Percentiles rank a stretch among this genome's conserved stretches.
These are phyloP conservation scores for Cytidiella melzeri DNA, from an alignment of 768 basidiomycete genomes.

Conservation along the genomic window DNA sequence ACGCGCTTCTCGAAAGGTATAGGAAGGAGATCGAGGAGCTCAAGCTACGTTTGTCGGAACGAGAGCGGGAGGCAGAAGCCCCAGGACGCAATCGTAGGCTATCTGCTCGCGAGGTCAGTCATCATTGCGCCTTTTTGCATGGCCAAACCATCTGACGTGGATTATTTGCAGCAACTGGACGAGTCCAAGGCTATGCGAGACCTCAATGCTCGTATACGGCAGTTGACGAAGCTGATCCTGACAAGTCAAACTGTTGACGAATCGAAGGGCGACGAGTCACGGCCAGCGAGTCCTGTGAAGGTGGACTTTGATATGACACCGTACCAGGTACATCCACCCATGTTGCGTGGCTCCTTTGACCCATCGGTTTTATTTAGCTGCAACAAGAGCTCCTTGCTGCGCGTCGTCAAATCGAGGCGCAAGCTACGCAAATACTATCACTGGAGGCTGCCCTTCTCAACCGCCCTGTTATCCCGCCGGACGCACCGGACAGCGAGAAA, in stretches of 20 bases:
- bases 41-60: conserved; percentile 62
- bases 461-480: conserved; percentile 58
- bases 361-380: conserved; percentile 38
- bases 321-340: conserved; percentile 58
- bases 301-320: conserved; percentile 88
- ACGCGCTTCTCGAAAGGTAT: conserved; percentile 90
- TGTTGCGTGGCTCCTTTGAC: background rate
- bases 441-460: conserved; percentile 73
- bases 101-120: conserved; percentile 40
- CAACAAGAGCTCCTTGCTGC: conserved; percentile 85
- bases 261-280: conserved; percentile 57
- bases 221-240: conserved; percentile 77
- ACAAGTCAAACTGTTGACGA: conserved; percentile 83
- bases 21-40: conserved; percentile 92
- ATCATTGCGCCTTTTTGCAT: background rate
- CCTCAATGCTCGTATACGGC: conserved; percentile 71
- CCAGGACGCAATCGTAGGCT: conserved; percentile 35
- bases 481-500: conserved; percentile 67
- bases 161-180: conserved; percentile 58
- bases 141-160: background rate
- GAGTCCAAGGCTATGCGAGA: conserved; percentile 83
- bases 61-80: conserved; percentile 65
- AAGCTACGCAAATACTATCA: conserved; percentile 77
- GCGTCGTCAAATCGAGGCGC: conserved; percentile 70
- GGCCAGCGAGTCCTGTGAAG: conserved; percentile 80